A percentile compares a stretch with the other conserved stretches of the same genome.
Evolutionary conservation across 2,329 filamentous ascomycete genomes (phyloP).

Genomic region (Arthrobotrys megalospora): DNA sequence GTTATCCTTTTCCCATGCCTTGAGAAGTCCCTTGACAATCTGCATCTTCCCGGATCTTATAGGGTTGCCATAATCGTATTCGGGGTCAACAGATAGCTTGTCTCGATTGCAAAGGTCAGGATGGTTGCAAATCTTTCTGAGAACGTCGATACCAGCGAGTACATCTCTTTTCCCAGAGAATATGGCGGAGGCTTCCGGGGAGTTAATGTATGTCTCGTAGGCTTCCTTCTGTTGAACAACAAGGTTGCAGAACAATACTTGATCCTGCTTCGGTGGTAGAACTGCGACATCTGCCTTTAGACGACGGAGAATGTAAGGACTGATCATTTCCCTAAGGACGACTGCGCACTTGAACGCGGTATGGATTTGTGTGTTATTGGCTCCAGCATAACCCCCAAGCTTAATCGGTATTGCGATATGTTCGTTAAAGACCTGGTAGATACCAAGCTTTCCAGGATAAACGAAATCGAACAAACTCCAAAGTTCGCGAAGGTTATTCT

Average conservation of each 20-base stretch:
- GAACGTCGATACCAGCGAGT: constrained; percentile 88
- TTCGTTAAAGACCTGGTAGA: constrained; percentile 87
- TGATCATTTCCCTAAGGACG: constrained; percentile 92
- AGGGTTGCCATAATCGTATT: constrained; percentile 83
- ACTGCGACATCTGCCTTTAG: constrained; percentile 94
- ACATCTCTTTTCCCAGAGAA: constrained; percentile 78
- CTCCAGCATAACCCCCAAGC: constrained; percentile 93
- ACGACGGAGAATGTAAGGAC: constrained; percentile 90
- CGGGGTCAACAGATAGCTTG: constrained; percentile 71
- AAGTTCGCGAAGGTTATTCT: constrained; percentile 93
- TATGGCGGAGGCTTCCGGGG: constrained; percentile 88
- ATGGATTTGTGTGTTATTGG: constrained; percentile 92
- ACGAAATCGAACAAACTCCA: constrained; percentile 99
- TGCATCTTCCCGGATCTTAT: constrained; percentile 95
- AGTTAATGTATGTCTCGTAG: constrained; percentile 85
- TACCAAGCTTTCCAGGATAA: constrained; percentile 94
- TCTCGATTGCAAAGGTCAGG: constrained; percentile 84
- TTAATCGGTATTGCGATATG: constrained; percentile 96
- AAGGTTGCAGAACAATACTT: constrained; percentile 95
- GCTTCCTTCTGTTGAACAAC: constrained; percentile 82
- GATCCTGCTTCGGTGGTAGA: constrained; percentile 95
- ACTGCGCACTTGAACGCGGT: constrained; percentile 95
- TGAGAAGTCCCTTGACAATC: constrained; percentile 87
- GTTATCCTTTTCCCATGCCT: constrained; percentile 90
- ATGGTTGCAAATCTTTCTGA: constrained; percentile 98